Percentiles rank a stretch among this genome's conserved stretches.
phyloP scores from a whole-genome alignment of 805 yeast genomes.

The Saccharomyces mikatae region DNA sequence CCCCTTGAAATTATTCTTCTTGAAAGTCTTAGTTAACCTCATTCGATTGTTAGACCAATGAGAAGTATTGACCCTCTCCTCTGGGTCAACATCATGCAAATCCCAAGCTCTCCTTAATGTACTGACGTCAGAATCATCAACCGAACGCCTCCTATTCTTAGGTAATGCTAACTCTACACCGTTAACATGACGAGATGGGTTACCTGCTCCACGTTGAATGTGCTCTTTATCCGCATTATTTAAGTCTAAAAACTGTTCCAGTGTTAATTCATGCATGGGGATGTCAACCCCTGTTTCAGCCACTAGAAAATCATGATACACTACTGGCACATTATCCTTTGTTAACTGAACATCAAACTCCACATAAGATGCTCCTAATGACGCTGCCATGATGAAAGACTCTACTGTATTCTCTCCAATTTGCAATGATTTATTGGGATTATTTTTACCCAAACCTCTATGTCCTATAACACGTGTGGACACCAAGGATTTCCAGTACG shows the following conservation, averaged over 20 bases:
- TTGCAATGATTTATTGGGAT: conserved; percentile 68
- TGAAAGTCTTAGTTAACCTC: conserved; percentile 84
- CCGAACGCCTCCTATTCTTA: conserved; percentile 24
- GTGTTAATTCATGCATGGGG: conserved; percentile 88
- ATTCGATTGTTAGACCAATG: conserved; percentile 43
- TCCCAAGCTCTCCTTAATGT: not conserved
- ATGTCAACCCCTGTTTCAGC: conserved; percentile 94
- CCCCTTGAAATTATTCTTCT: conserved; percentile 82
- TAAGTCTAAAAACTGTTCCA: conserved; percentile 73
- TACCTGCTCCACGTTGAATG: not conserved
- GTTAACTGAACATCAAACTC: conserved; percentile 96
- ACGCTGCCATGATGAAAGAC: conserved; percentile 91
- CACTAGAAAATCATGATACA: conserved; percentile 88
- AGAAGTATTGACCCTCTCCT: not conserved
- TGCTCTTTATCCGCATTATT: conserved; percentile 26
- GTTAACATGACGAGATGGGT: conserved; percentile 1
- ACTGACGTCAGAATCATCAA: conserved; percentile 14
- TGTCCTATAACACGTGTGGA: conserved; percentile 92
- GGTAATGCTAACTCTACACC: conserved; percentile 1
- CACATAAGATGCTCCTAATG: conserved; percentile 91
- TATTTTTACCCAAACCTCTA: conserved; percentile 88
- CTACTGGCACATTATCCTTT: conserved; percentile 83
- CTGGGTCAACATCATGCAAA: not conserved
- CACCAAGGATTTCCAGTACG: conserved; percentile 86
- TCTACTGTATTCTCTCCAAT: conserved; percentile 94